phyloP scores from a whole-genome alignment of 345 rosid genomes.

The Eucalyptus regnans region DNA sequence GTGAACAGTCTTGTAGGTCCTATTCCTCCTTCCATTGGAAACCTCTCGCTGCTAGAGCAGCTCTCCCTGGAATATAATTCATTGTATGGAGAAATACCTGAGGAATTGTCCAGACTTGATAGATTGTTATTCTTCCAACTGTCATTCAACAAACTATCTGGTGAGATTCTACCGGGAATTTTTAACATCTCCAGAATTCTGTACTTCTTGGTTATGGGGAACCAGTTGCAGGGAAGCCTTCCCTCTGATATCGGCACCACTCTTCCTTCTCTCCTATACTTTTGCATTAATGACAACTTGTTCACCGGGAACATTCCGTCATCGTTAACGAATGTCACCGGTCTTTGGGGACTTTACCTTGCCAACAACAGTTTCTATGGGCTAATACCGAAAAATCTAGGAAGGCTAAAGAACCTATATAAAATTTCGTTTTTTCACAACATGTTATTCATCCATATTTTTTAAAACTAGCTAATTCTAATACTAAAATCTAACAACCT shows the following conservation, averaged over 20 bases:
- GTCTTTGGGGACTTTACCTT: accelerated
- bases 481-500: too few species aligned
- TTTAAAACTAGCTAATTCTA: background rate
- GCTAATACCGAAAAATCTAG: background rate
- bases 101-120: background rate
- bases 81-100: background rate
- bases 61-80: accelerated
- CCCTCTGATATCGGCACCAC: background rate
- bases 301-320: accelerated
- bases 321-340: background rate
- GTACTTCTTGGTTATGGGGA: accelerated
- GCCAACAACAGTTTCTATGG: background rate
- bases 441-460: background rate
- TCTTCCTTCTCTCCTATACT: background rate
- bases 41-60: accelerated
- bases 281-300: accelerated
- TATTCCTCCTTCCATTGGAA: background rate
- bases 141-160: accelerated
- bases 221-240: background rate
- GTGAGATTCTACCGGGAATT: background rate
- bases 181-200: background rate
- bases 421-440: too few species aligned
- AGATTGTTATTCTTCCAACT: background rate
- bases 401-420: background rate
- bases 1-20: background rate